Evolutionary conservation across 176 grass and related monocot genomes (phyloP).

Genomic region (Pontederia crassipes): DNA sequence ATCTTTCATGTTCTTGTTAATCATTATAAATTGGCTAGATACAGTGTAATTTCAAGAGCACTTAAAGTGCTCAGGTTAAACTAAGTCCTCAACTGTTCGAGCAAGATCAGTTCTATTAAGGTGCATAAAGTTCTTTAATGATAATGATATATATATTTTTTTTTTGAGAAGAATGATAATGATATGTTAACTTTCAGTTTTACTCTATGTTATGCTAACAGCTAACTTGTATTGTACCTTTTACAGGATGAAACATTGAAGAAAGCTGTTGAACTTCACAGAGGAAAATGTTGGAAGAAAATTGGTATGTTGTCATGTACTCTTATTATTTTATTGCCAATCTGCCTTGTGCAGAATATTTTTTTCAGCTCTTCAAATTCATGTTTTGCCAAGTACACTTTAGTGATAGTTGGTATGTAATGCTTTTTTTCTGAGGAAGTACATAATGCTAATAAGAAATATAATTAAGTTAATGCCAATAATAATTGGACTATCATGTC

Average conservation of each 20-base stretch:
- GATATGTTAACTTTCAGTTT: neutral
- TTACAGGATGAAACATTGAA: constrained; percentile 79
- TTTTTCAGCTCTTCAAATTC: neutral
- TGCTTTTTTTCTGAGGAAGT: too few species aligned
- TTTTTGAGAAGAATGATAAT: too few species aligned
- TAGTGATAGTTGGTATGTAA: neutral
- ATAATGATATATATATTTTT: neutral
- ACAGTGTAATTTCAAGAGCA: too few species aligned
- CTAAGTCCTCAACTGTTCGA: too few species aligned
- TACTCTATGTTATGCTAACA: constrained; percentile 1
- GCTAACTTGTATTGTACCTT: constrained; percentile 10
- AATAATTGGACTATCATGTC: too few species aligned
- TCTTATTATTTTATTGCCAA: constrained; percentile 1
- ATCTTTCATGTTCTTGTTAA: too few species aligned
- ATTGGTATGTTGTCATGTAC: constrained; percentile 49
- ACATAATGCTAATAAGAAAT: too few species aligned
- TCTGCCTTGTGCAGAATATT: neutral
- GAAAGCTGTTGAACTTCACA: constrained; percentile 77
- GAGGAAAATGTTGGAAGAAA: constrained; percentile 98
- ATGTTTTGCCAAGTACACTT: neutral
- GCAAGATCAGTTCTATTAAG: too few species aligned
- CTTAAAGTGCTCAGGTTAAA: too few species aligned
- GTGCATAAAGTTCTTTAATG: neutral
- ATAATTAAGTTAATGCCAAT: too few species aligned
- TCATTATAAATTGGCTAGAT: too few species aligned